Evolutionary conservation across 2,329 filamentous ascomycete species (phyloP).

Genomic region (Alternaria alternata): DNA sequence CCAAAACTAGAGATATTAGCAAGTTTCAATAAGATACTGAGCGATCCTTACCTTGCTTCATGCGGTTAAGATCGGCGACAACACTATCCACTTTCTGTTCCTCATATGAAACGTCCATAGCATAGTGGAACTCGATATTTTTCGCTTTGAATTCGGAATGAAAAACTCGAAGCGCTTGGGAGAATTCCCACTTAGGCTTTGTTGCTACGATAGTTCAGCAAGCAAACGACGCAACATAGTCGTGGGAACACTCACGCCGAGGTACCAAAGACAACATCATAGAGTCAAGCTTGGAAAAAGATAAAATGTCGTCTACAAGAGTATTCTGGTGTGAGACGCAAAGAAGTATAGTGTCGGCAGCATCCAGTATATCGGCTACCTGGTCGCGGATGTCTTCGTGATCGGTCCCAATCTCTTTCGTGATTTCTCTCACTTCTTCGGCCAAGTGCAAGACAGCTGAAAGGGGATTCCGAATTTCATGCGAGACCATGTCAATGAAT

Average conservation of each 20-base stretch:
- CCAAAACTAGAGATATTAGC: constrained; percentile 47
- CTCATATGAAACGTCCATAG: constrained; percentile 53
- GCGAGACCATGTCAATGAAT: constrained; percentile 57
- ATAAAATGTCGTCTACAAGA: constrained; percentile 58
- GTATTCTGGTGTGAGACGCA: constrained; percentile 57
- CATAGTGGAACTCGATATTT: constrained; percentile 49
- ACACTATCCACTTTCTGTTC: constrained; percentile 51
- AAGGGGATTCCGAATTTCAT: constrained; percentile 52
- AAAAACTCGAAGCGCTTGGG: constrained; percentile 51
- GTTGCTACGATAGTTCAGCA: constrained; percentile 30
- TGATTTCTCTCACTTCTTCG: constrained; percentile 53
- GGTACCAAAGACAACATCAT: constrained; percentile 54
- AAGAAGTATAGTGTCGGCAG: constrained; percentile 52
- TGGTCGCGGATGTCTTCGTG: constrained; percentile 29
- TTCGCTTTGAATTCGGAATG: constrained; percentile 51
- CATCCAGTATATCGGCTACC: constrained; percentile 44
- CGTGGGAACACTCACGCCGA: constrained; percentile 28
- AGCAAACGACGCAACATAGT: background rate
- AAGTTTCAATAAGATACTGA: rapidly evolving
- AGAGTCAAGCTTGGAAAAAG: constrained; percentile 58
- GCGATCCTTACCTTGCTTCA: constrained; percentile 43
- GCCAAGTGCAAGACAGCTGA: constrained; percentile 54
- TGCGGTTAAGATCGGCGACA: constrained; percentile 47
- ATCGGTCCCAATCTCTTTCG: constrained; percentile 30
- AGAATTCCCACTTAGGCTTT: constrained; percentile 50